Conservation (phyloP, 257 asterid species). For the Petrea volubilis region DNA sequence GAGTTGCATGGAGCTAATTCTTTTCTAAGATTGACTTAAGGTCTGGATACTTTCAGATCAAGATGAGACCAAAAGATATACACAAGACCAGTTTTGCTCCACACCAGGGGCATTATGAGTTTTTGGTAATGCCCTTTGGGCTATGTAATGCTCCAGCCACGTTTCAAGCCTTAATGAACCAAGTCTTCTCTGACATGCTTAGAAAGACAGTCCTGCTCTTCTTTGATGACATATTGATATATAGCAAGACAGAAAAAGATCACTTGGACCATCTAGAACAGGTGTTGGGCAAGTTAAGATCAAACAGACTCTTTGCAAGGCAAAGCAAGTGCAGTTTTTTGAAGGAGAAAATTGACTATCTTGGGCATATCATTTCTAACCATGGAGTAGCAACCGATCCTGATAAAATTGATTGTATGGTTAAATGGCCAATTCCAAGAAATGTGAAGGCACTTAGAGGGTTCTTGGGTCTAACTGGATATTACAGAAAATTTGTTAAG, state of each 20-base stretch:
- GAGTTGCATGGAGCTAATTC: not conserved
- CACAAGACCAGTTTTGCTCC: not conserved
- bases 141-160: no score
- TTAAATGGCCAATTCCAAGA: no score
- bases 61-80: not conserved
- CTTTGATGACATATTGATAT: not conserved
- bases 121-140: no score
- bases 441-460: no score
- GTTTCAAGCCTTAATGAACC: no score
- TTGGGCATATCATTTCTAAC: not conserved
- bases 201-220: not conserved
- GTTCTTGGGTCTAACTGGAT: not conserved
- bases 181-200: no score
- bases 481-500: no score
- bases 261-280: not conserved
- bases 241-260: not conserved
- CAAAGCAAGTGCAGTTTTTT: not conserved
- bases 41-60: not conserved
- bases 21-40: not conserved
- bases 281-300: not conserved
- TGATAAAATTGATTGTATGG: not conserved
- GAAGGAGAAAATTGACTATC: not conserved
- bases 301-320: not conserved
- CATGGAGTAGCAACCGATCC: not conserved
- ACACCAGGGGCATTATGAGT: no score